Evolutionary conservation across 768 basidiomycete species (phyloP).

Genomic region (Kwoniella sp.): DNA sequence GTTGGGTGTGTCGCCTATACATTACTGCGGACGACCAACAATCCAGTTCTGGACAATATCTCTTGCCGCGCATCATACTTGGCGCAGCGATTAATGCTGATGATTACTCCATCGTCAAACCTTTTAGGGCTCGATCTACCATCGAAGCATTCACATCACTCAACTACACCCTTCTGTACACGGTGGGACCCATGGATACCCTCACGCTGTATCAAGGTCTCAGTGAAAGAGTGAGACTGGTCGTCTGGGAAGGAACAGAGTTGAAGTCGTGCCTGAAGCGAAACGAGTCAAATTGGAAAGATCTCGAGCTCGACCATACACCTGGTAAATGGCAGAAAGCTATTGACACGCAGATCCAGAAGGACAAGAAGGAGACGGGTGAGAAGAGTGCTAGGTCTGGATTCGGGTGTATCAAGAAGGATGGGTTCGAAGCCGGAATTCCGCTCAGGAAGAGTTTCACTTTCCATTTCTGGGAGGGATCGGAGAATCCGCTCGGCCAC

Average conservation of each 20-base stretch:
- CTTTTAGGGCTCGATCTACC: conserved; percentile 27
- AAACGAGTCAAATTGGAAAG: conserved; percentile 18
- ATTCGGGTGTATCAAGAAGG: conserved; percentile 33
- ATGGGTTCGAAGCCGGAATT: conserved; percentile 35
- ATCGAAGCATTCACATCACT: conserved; percentile 32
- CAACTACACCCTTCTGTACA: conserved; percentile 39
- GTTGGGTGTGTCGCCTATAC: not conserved
- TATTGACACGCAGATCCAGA: not conserved
- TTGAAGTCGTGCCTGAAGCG: conserved; percentile 25
- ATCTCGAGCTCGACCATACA: conserved; percentile 13
- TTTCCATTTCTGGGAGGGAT: conserved; percentile 41
- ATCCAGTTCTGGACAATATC: too few species aligned
- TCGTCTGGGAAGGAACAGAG: conserved; percentile 27
- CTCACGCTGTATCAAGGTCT: conserved; percentile 35
- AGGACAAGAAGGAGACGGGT: not conserved
- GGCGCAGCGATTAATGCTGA: too few species aligned
- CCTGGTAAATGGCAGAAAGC: conserved; percentile 25
- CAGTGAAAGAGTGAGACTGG: conserved; percentile 27
- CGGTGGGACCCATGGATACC: conserved; percentile 30
- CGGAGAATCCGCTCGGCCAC: conserved; percentile 26
- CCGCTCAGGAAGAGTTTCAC: conserved; percentile 38
- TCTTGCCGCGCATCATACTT: too few species aligned
- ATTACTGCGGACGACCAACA: too few species aligned
- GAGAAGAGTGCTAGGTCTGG: not conserved
- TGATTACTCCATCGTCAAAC: not conserved